These are phyloP conservation scores for Wallacemonas rigidus DNA, from an alignment of 208 protist genomes.

Conservation along the genomic window DNA sequence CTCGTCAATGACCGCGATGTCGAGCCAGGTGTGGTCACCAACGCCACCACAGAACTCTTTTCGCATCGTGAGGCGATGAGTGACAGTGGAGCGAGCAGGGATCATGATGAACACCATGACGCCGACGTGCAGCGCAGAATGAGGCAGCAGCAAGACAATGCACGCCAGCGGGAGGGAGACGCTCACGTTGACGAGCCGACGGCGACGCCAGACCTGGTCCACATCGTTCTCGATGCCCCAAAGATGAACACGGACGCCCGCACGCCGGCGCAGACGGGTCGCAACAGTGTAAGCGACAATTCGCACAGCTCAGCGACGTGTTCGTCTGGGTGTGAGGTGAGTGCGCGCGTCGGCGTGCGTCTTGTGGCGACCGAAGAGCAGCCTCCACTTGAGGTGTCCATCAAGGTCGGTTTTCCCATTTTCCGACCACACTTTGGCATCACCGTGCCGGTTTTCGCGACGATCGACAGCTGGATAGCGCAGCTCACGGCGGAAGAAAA, in stretches of 20 bases:
- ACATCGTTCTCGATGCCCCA: too few relatives aligned
- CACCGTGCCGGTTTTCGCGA: conserved; percentile 44
- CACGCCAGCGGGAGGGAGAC: not conserved
- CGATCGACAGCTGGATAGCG: conserved; percentile 27
- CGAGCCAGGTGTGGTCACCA: not conserved
- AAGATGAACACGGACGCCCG: too few relatives aligned
- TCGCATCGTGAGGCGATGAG: not conserved
- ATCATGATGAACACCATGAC: not conserved
- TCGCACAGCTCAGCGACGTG: not conserved
- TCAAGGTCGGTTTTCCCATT: conserved; percentile 47
- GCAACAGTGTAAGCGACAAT: too few relatives aligned
- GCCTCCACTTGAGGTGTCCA: conserved; percentile 22
- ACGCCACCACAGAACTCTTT: not conserved
- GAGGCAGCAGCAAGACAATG: not conserved
- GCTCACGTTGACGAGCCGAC: too few relatives aligned
- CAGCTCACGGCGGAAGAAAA: conserved; percentile 21
- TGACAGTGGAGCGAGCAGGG: not conserved
- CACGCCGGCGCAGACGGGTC: too few relatives aligned
- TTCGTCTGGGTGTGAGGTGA: not conserved
- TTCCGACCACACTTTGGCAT: conserved; percentile 43
- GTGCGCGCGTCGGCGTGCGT: conserved; percentile 15
- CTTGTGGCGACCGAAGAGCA: conserved; percentile 32
- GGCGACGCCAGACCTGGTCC: too few relatives aligned
- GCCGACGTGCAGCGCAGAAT: not conserved
- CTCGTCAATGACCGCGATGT: not conserved